Evolutionary conservation across 1,139 yeast species (phyloP), one percentile per base, ranked within the genome.

Genomic region (Yamadazyma triangularis): DNA sequence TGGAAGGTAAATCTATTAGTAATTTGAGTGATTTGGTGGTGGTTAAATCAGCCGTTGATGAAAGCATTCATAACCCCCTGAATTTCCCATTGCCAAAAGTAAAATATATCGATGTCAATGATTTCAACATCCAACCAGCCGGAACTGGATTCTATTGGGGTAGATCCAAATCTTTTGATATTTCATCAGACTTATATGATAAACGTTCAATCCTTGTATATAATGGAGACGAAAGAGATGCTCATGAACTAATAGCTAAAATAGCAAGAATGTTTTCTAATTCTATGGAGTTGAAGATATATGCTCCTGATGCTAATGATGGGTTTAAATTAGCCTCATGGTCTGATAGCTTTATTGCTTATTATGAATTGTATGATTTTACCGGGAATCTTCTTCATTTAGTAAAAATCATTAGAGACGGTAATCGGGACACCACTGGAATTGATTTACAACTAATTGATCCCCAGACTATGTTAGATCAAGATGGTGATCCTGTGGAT

Each of bases 311-410:
- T 4, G 28, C 39, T 4, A 28, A 34, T 3, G 39, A 29, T 4
- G 35, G 39, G 2, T 40, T 37, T 7, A 30, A 23, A 4, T 48
- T 48, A 4, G 32, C 42, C 2, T 35, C 40, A 4, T 64, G 70
- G 70, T 40, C 39, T 10, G 70, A 65, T 42, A 29, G 53, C 3
- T 65, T 65, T 38, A 38, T 47, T 3, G 45, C 53, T 8, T 64
- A 70, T 69, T 59, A 49, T 35, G 72, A 66, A 33, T 27, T 65
- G 10, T 66, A 63, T 38, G 60, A 64, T 36, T 42, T 45, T 32
- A 40, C 38, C 25, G 73, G 72, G 0, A 40, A 53, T 23, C 54
- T 64, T 19, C 22, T 51, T 20, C 42, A 45, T 3, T 34, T 64
- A 14, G 41, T 53, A 7, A 50, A 53, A 23, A 38, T 64, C 2